Evolutionary conservation across 768 basidiomycete species (phyloP).

Genomic region (Amanita pallidorosea): DNA sequence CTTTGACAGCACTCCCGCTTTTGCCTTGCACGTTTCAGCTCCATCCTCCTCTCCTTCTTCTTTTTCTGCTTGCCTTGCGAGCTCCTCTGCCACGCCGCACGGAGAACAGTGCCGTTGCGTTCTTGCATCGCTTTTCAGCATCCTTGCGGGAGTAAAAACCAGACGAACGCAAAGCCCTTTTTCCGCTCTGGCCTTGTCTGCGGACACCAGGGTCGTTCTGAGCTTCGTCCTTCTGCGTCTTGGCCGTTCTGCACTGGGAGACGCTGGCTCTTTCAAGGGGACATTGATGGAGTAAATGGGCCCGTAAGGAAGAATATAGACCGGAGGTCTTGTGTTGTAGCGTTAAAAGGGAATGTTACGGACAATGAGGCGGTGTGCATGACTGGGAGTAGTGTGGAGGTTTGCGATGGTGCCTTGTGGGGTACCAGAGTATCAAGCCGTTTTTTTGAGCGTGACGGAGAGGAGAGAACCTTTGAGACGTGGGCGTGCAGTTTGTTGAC

Average conservation of each 20-base stretch:
- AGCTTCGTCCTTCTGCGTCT: constrained; percentile 13
- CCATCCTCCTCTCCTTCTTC: constrained; percentile 49
- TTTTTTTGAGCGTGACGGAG: constrained; percentile 83
- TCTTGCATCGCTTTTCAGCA: constrained; percentile 73
- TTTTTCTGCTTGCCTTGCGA: constrained; percentile 59
- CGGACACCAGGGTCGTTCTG: neutral
- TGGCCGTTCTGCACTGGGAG: constrained; percentile 9
- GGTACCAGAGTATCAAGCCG: constrained; percentile 61
- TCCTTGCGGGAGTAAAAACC: constrained; percentile 83
- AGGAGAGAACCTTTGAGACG: constrained; percentile 79
- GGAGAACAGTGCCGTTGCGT: constrained; percentile 69
- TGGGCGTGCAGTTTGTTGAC: constrained; percentile 82
- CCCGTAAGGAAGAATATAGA: constrained; percentile 81
- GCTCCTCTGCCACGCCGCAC: constrained; percentile 43
- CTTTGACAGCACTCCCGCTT: constrained; percentile 18
- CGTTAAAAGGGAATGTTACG: constrained; percentile 82
- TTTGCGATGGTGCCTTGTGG: constrained; percentile 12
- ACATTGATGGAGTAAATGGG: constrained; percentile 81
- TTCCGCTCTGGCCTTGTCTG: constrained; percentile 15
- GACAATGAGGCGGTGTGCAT: constrained; percentile 76
- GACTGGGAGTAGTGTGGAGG: constrained; percentile 39
- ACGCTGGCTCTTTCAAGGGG: constrained; percentile 33
- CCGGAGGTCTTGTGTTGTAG: constrained; percentile 76
- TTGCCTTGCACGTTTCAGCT: constrained; percentile 32
- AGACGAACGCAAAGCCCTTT: constrained; percentile 91